Percentiles rank a stretch among this genome's conserved stretches.
phyloP scores from a whole-genome alignment of 2,329 filamentous ascomycete species.

The Fusarium cicatricum region DNA sequence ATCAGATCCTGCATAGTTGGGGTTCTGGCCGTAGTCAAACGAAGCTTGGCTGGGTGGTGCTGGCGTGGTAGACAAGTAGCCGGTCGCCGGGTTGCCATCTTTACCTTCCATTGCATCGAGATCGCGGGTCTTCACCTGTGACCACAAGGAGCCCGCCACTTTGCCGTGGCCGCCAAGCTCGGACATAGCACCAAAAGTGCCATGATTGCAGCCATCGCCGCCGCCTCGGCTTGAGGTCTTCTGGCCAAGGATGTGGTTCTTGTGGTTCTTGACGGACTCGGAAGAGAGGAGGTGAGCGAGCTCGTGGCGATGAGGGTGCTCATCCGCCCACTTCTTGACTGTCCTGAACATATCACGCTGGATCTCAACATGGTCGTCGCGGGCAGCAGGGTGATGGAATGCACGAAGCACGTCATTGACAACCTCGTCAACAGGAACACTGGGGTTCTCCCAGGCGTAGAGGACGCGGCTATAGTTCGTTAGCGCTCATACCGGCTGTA shows the following conservation, averaged over 20 bases:
- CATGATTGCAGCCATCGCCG: conserved; percentile 51
- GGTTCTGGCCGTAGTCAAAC: conserved; percentile 54
- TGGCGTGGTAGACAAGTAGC: conserved; percentile 52
- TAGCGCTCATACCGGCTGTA: background rate
- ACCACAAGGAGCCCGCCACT: conserved; percentile 67
- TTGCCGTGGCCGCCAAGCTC: conserved; percentile 64
- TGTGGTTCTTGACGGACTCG: conserved; percentile 81
- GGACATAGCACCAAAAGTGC: conserved; percentile 53
- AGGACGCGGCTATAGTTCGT: conserved; percentile 69
- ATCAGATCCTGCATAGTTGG: conserved; percentile 41
- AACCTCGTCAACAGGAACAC: conserved; percentile 83
- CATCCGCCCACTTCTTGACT: conserved; percentile 81
- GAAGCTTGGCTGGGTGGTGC: conserved; percentile 46
- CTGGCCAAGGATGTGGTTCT: conserved; percentile 73
- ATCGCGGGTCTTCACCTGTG: conserved; percentile 67
- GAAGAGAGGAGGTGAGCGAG: conserved; percentile 82
- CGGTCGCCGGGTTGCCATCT: conserved; percentile 50
- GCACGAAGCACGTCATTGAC: conserved; percentile 80
- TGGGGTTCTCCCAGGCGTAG: conserved; percentile 91
- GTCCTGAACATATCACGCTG: conserved; percentile 90
- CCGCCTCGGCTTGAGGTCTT: conserved; percentile 43
- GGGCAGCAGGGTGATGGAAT: conserved; percentile 90
- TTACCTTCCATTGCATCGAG: conserved; percentile 62
- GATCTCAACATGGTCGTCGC: conserved; percentile 78
- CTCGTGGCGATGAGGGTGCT: conserved; percentile 70